Evolutionary conservation across 2,329 filamentous ascomycete genomes (phyloP), one percentile per base, ranked within the genome.

Genomic region (Parafenestella ontariensis): DNA sequence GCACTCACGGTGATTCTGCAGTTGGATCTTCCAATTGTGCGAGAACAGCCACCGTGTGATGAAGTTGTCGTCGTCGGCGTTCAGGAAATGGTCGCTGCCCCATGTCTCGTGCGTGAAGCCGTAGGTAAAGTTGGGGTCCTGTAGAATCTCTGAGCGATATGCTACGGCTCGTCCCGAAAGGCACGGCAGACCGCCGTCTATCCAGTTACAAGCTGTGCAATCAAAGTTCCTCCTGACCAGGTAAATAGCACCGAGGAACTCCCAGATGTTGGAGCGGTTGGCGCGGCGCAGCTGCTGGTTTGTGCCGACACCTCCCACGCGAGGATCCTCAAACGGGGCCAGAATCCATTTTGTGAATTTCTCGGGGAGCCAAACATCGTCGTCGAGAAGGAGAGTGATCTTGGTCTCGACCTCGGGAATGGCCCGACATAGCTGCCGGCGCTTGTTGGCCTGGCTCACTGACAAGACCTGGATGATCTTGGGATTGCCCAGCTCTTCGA

Each of bases 11-110:
- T 96, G 89, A 78, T 96, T 96, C 79, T 98, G 94, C 76, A 97
- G 90, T 83, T 91, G 94, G 20, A 93, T 97, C 79, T 96, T 92
- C 91, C 92, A 96, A 64, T 89, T 85, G 79, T 96, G 89, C 61
- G 87, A 90, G 65, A 97, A 93, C 70, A 98, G 85, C 94, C 94
- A 98, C 53, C 94, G 88, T 6, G 94, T 97, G 66, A 98, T 91
- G 79, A 97, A 98, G 79, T 98, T 98, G 82, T 98, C 94, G 76
- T 98, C 94, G 76, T 98, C 94, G 23, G 94, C 92, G 72, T 97
- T 97, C 57, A 98, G 84, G 70, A 93, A 93, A 78, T 89, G 96
- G 68, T 89, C 87, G 61, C 70, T 74, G 28, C 73, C 72, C 77
- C 84, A 83, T 65, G 89, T 89, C 79, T 98, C 94, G 50, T 93